Conservation (phyloP, 352 stramenopile genomes). For the Phytophthora citrophthora region DNA sequence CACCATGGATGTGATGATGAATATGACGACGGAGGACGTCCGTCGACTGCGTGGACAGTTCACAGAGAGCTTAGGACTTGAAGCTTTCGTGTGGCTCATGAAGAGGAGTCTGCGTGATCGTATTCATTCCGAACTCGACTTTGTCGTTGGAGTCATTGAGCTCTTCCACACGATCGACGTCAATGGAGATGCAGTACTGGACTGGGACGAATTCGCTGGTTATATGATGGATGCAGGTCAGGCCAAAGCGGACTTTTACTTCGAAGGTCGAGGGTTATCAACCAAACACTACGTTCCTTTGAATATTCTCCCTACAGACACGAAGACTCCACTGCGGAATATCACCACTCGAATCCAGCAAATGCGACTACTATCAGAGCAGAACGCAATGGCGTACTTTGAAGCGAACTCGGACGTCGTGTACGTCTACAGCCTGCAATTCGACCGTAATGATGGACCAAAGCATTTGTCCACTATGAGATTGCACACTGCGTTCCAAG, state of each 20-base stretch:
- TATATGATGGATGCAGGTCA: slow-evolving; percentile 87
- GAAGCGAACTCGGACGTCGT: slow-evolving; percentile 72
- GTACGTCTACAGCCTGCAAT: slow-evolving; percentile 66
- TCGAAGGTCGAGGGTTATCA: slow-evolving; percentile 32
- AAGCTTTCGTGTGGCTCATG: slow-evolving; percentile 77
- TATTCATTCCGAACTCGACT: slow-evolving; percentile 75
- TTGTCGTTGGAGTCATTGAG: slow-evolving; percentile 86
- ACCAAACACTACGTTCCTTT: slow-evolving; percentile 52
- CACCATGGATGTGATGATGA: slow-evolving; percentile 88
- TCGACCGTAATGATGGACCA: slow-evolving; percentile 65
- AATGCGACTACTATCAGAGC: slow-evolving; percentile 50
- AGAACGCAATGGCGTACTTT: slow-evolving; percentile 75
- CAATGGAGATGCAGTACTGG: slow-evolving; percentile 84
- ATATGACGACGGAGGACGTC: slow-evolving; percentile 83
- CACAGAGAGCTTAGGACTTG: slow-evolving; percentile 49
- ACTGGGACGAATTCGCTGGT: slow-evolving; percentile 91
- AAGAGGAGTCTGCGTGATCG: slow-evolving; percentile 72
- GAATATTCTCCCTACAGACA: slow-evolving; percentile 40
- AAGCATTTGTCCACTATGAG: slow-evolving; percentile 71
- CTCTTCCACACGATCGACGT: slow-evolving; percentile 92
- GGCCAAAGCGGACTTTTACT: slow-evolving; percentile 61
- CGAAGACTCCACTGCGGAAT: slow-evolving; percentile 56
- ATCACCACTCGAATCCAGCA: slow-evolving; percentile 61
- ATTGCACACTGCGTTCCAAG: slow-evolving; percentile 78
- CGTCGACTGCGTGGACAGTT: slow-evolving; percentile 65